Percentiles rank a stretch among this genome's conserved stretches.
Evolutionary conservation across 352 stramenopile species (phyloP).

Genomic region (Pythium sp.): DNA sequence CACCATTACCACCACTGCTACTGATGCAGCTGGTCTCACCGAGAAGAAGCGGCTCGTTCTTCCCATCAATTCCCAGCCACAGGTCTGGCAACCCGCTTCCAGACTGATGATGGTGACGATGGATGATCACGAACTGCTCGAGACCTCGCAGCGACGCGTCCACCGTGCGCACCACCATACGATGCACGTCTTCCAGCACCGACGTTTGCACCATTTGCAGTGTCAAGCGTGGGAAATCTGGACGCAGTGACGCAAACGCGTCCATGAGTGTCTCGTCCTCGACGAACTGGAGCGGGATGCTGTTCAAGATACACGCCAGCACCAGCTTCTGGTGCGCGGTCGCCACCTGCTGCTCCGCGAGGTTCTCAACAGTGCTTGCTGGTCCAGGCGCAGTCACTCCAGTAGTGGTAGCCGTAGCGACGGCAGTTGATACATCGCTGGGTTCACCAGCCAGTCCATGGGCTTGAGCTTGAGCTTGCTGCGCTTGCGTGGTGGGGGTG

Average conservation of each 20-base stretch:
- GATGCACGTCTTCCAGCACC: constrained; percentile 25
- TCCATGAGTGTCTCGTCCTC: constrained; percentile 36
- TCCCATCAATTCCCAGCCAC: constrained; percentile 7
- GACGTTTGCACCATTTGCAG: constrained; percentile 14
- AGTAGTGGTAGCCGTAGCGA: not conserved
- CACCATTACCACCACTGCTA: not conserved
- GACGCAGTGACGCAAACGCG: constrained; percentile 29
- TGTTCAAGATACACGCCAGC: constrained; percentile 38
- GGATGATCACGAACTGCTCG: constrained; percentile 29
- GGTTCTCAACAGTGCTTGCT: not conserved
- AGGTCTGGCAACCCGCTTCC: not conserved
- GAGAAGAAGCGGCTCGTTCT: constrained; percentile 7
- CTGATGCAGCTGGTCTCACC: not conserved
- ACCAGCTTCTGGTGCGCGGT: constrained; percentile 37
- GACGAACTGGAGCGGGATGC: constrained; percentile 32
- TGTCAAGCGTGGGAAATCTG: constrained; percentile 23
- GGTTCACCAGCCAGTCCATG: not conserved
- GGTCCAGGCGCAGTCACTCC: not conserved
- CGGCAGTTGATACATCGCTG: not conserved
- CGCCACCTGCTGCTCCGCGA: constrained; percentile 11
- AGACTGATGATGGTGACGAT: constrained; percentile 9
- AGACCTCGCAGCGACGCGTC: constrained; percentile 17
- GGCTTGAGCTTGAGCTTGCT: not conserved
- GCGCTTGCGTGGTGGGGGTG: not conserved
- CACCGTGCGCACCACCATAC: constrained; percentile 10